Evolutionary conservation across 371 early-diverging fungal genomes (phyloP).

Genomic region (Parasitella parasitica): DNA sequence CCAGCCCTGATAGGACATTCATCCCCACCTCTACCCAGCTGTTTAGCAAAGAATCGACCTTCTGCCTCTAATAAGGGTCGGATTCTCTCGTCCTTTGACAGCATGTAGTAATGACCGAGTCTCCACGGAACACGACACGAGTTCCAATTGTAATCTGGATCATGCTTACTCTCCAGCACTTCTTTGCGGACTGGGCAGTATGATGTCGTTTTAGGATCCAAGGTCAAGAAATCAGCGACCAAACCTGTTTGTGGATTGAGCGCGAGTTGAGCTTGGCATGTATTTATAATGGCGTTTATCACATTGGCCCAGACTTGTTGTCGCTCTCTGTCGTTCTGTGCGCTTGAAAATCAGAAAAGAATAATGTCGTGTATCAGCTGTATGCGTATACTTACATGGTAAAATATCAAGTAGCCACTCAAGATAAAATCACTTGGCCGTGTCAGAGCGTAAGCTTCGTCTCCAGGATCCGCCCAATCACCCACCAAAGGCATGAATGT

Average conservation of each 20-base stretch:
- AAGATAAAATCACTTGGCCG: slow-evolving; percentile 65
- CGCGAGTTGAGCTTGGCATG: slow-evolving; percentile 39
- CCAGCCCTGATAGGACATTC: slow-evolving; percentile 53
- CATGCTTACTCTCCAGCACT: slow-evolving; percentile 52
- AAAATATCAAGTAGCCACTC: slow-evolving; percentile 57
- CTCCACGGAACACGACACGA: slow-evolving; percentile 62
- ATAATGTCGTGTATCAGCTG: background rate
- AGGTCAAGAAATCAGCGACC: slow-evolving; percentile 59
- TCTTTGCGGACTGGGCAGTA: slow-evolving; percentile 49
- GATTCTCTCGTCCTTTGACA: slow-evolving; percentile 54
- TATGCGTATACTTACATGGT: slow-evolving; percentile 31
- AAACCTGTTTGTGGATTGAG: slow-evolving; percentile 56
- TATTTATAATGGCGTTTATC: slow-evolving; percentile 47
- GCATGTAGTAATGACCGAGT: slow-evolving; percentile 55
- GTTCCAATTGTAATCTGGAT: slow-evolving; percentile 55
- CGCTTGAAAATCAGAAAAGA: no score
- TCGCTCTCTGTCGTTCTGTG: slow-evolving; percentile 40
- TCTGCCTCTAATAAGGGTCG: slow-evolving; percentile 47
- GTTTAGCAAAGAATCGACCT: slow-evolving; percentile 55
- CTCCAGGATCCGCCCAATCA: slow-evolving; percentile 64
- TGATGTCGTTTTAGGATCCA: slow-evolving; percentile 29
- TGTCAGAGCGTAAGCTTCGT: slow-evolving; percentile 53
- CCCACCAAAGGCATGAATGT: slow-evolving; percentile 61
- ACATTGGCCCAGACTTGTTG: slow-evolving; percentile 53
- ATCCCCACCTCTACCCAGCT: slow-evolving; percentile 26